A percentile compares a stretch with the other conserved stretches of the same genome.
These are phyloP conservation scores for Fusarium sp. DNA, from an alignment of 2,329 filamentous ascomycete species.

Conservation along the genomic window DNA sequence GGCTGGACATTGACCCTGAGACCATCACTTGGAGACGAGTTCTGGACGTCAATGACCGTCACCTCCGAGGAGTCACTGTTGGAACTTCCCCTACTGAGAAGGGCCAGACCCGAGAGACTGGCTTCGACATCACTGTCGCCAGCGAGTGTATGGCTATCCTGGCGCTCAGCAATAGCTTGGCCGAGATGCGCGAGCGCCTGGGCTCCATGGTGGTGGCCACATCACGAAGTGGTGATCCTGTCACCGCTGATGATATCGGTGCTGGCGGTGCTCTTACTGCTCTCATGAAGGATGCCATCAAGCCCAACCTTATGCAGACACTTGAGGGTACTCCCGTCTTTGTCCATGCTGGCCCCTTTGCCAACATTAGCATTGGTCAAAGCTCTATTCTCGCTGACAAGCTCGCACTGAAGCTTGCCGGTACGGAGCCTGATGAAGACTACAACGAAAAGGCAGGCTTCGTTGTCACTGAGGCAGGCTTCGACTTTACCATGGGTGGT, in stretches of 20 bases:
- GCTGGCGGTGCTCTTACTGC: slow-evolving; percentile 92
- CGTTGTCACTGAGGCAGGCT: slow-evolving; percentile 96
- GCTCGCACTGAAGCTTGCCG: slow-evolving; percentile 93
- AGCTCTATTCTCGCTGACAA: slow-evolving; percentile 96
- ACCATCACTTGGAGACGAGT: slow-evolving; percentile 98
- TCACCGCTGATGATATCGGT: slow-evolving; percentile 96
- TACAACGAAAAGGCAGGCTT: slow-evolving; percentile 87
- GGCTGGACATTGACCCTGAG: slow-evolving; percentile 94
- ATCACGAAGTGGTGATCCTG: slow-evolving; percentile 85
- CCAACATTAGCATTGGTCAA: slow-evolving; percentile 98
- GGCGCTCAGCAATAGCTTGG: slow-evolving; percentile 87
- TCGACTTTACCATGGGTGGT: slow-evolving; percentile 99
- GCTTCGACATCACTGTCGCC: slow-evolving; percentile 97
- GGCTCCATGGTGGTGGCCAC: slow-evolving; percentile 96
- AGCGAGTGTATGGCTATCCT: slow-evolving; percentile 99
- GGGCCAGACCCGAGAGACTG: slow-evolving; percentile 87
- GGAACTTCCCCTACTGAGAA: slow-evolving; percentile 92
- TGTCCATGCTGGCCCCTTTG: slow-evolving; percentile 96
- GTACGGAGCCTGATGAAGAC: slow-evolving; percentile 92
- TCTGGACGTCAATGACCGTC: slow-evolving; percentile 95
- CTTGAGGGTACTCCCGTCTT: slow-evolving; percentile 97
- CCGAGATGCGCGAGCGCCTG: slow-evolving; percentile 91
- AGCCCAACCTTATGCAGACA: slow-evolving; percentile 99
- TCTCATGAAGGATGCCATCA: slow-evolving; percentile 98
- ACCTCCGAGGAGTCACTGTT: slow-evolving; percentile 89